phyloP scores from a whole-genome alignment of 2,329 filamentous ascomycete species.

The Hymenoscyphus albidus region DNA sequence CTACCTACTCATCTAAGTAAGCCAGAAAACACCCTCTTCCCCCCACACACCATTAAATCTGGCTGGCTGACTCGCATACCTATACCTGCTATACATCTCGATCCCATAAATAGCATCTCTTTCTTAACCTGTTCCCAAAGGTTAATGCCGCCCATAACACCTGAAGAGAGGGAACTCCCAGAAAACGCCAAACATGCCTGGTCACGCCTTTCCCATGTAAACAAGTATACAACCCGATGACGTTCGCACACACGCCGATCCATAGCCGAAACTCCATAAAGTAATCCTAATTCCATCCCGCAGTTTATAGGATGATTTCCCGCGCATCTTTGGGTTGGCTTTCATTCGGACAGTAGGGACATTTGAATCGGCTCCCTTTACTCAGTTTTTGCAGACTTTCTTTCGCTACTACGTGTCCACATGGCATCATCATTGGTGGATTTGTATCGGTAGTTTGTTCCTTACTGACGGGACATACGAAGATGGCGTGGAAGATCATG shows the following conservation, averaged over 20 bases:
- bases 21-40: too few species aligned
- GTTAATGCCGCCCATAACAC: too few species aligned
- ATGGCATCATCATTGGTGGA: conserved; percentile 94
- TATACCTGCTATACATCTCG: too few species aligned
- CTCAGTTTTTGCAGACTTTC: conserved; percentile 77
- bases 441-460: conserved; percentile 92
- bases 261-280: neutral
- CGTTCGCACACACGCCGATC: neutral
- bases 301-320: conserved; percentile 31
- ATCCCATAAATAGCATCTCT: too few species aligned
- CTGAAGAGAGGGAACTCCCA: neutral
- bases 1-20: too few species aligned
- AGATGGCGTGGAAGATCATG: conserved; percentile 87
- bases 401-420: conserved; percentile 87
- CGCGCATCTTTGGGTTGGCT: conserved; percentile 70
- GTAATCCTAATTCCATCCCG: neutral
- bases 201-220: neutral
- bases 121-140: too few species aligned
- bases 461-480: conserved; percentile 95
- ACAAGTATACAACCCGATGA: neutral
- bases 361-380: conserved; percentile 83
- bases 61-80: too few species aligned
- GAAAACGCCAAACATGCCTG: neutral
- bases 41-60: too few species aligned
- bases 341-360: conserved; percentile 90